Evolutionary conservation across 139 green algal genomes (phyloP).

Genomic region (Chlamydomonas eustigma): DNA sequence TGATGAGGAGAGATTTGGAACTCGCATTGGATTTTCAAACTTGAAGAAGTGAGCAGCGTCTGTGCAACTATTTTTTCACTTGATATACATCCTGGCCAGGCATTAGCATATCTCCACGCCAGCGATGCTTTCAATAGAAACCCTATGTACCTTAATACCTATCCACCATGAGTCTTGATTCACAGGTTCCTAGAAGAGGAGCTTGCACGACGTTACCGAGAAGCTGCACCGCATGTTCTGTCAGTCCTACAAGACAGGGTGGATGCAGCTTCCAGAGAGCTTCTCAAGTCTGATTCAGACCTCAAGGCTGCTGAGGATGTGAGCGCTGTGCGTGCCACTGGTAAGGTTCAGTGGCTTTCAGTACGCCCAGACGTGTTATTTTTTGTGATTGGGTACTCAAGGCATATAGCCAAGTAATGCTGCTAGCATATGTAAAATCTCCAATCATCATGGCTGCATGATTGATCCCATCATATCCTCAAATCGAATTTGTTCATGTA

Average conservation of each 20-base stretch:
- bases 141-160: not conserved
- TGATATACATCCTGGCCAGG: too few species aligned
- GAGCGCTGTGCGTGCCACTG: conserved; percentile 50
- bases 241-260: conserved; percentile 81
- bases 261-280: conserved; percentile 54
- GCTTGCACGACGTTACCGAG: conserved; percentile 58
- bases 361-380: too few species aligned
- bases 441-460: too few species aligned
- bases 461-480: too few species aligned
- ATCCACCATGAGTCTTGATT: not conserved
- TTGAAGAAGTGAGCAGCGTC: conserved; percentile 70
- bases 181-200: conserved; percentile 11
- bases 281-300: conserved; percentile 54
- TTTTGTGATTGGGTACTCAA: too few species aligned
- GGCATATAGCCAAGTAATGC: too few species aligned
- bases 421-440: too few species aligned
- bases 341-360: too few species aligned
- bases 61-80: too few species aligned
- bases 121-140: too few species aligned
- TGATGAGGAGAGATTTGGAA: conserved; percentile 80
- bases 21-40: conserved; percentile 76
- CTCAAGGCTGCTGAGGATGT: conserved; percentile 73
- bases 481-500: too few species aligned
- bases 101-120: too few species aligned
- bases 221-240: conserved; percentile 80